Base-by-base conservation (phyloP, 495 filamentous ascomycete genomes). In the Talaromyces trachyspermus region DNA sequence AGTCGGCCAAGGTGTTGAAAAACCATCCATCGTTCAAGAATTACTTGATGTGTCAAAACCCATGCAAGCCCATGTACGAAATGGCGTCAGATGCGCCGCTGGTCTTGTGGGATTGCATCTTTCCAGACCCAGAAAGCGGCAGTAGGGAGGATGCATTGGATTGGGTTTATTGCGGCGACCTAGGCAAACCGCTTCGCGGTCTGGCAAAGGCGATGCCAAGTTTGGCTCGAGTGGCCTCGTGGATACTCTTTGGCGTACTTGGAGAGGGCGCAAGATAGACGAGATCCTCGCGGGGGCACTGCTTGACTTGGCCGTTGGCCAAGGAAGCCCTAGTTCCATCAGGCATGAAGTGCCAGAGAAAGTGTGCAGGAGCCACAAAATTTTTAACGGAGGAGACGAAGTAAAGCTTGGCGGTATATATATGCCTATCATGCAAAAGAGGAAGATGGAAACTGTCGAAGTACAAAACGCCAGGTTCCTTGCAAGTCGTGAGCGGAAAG, bases 71-170 rank as follows among this genome's bases (percentile, higher is more conserved):
- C 4, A 76, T 69, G 12, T 98, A 97, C 66, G 77, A 83, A 39
- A 95, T 98, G 83, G 92, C 94, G 0, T 80, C 80, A 23, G 91
- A 95, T 53, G 76, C 80, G 17, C 89, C 94, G 0, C 72, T 98
- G 10, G 91, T 98, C 2, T 76, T 98, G 9, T 96, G 90, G 91
- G 88, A 97, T 55, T 95, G 90, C 60, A 71, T 89, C 9, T 98
- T 95, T 64, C 90, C 92, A 23, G 58, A 74, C n/a, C 53, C 71
- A 46, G 65, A 59, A 3, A 64, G 62, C 15, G 68, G 63, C 19
- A 68, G 58, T 23, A 66, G 72, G 10, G 55, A 74, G 23, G 85
- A 94, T 58, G 70, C 75, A n/a, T 51, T 96, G 38, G 61, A 82
- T 4, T 97, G 92, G 94, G 50, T 89, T 0, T 86, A 91, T 61